phyloP scores from a whole-genome alignment of 2,329 filamentous ascomycete genomes.

The Geoglossum cookeanum region DNA sequence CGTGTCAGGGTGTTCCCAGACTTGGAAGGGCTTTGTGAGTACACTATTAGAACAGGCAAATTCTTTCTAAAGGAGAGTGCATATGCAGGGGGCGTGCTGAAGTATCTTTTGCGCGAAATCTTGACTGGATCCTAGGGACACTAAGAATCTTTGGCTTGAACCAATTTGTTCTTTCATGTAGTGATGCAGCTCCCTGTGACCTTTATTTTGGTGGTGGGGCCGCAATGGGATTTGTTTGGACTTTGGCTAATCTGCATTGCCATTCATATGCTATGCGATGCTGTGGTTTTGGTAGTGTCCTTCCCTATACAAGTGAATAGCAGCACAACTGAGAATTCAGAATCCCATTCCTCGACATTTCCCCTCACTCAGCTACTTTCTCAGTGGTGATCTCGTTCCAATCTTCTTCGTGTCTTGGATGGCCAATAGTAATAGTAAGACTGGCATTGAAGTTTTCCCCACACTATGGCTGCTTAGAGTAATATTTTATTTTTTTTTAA shows the following conservation, averaged over 20 bases:
- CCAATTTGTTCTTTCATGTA: no score
- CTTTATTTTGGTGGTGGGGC: no score
- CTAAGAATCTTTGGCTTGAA: no score
- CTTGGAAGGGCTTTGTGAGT: constrained; percentile 5
- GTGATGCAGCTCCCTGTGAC: no score
- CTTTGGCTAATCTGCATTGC: no score
- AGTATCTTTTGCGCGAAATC: constrained; percentile 12
- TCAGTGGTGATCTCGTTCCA: neutral
- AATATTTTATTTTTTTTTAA: no score
- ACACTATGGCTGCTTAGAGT: no score
- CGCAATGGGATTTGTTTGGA: no score
- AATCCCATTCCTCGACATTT: neutral
- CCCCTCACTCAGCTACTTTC: neutral
- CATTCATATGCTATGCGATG: no score
- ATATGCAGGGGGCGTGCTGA: constrained; percentile 12
- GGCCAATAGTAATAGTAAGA: no score
- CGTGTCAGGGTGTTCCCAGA: constrained; percentile 9
- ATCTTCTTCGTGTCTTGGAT: neutral
- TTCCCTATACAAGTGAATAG: neutral
- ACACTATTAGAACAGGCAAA: constrained; percentile 7
- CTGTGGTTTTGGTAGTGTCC: no score
- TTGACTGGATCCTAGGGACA: neutral
- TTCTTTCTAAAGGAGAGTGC: constrained; percentile 12
- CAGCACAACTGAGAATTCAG: neutral
- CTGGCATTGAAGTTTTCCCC: no score